Evolutionary conservation across 805 yeast genomes (phyloP).

Genomic region (Hyphopichia homilentoma): DNA sequence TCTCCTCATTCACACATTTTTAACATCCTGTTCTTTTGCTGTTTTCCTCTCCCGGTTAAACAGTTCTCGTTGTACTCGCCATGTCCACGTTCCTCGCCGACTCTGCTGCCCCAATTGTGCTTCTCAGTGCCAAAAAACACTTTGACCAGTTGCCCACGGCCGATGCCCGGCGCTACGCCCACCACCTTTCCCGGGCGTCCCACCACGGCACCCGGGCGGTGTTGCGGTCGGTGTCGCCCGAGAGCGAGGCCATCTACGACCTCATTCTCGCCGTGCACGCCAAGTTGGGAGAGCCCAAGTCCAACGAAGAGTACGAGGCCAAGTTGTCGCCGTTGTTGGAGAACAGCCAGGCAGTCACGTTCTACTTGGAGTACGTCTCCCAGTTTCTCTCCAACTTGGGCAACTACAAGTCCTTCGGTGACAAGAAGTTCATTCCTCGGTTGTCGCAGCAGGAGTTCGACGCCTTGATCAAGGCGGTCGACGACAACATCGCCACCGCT

Average conservation of each 20-base stretch:
- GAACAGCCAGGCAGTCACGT: slow-evolving; percentile 32
- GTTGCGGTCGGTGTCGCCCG: slow-evolving; percentile 77
- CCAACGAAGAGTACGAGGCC: slow-evolving; percentile 37
- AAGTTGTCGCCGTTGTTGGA: slow-evolving; percentile 20
- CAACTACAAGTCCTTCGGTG: slow-evolving; percentile 85
- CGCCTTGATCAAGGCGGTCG: slow-evolving; percentile 36
- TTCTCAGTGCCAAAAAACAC: slow-evolving; percentile 60
- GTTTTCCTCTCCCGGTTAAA: not conserved
- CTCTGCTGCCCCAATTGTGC: slow-evolving; percentile 39
- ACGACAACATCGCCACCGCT: slow-evolving; percentile 26
- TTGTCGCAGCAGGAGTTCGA: slow-evolving; percentile 47
- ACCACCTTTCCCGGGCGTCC: slow-evolving; percentile 76
- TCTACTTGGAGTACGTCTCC: slow-evolving; percentile 69
- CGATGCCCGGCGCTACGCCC: slow-evolving; percentile 69
- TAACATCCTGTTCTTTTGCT: no score
- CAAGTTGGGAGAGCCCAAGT: slow-evolving; percentile 41
- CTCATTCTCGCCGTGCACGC: slow-evolving; percentile 59
- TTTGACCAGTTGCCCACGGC: slow-evolving; percentile 59
- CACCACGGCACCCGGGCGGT: slow-evolving; percentile 82
- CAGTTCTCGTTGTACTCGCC: no score
- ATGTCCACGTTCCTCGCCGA: slow-evolving; percentile 30
- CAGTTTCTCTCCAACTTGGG: slow-evolving; percentile 75
- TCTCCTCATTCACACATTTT: no score
- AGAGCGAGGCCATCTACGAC: slow-evolving; percentile 72
- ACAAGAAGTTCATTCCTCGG: slow-evolving; percentile 77